These are phyloP conservation scores for Ambrosia trifida DNA, from an alignment of 129 eudicot species.

Conservation along the genomic window DNA sequence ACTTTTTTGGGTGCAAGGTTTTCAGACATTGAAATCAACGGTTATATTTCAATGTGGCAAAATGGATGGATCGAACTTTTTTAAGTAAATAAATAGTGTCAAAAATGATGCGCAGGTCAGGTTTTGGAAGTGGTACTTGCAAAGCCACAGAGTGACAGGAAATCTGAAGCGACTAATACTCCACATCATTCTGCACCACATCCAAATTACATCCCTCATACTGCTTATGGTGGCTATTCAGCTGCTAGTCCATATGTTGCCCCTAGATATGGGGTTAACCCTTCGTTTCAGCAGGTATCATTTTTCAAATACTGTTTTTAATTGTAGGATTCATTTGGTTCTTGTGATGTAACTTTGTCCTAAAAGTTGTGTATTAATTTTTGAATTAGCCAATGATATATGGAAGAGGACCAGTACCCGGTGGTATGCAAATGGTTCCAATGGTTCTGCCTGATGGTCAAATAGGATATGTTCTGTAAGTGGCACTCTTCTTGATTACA, in stretches of 20 bases:
- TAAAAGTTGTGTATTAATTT: slow-evolving; percentile 10
- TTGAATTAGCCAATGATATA: slow-evolving; percentile 83
- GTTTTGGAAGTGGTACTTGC: slow-evolving; percentile 89
- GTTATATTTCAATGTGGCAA: not conserved
- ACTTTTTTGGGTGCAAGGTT: not conserved
- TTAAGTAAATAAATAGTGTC: not conserved
- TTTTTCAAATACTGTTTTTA: not conserved
- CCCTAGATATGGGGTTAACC: slow-evolving; percentile 69
- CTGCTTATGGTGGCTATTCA: slow-evolving; percentile 75
- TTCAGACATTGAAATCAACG: not conserved
- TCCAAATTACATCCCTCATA: slow-evolving; percentile 72
- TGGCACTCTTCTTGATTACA: slow-evolving; percentile 16
- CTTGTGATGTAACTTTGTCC: not conserved
- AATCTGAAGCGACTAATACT: slow-evolving; percentile 51
- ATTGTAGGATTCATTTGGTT: not conserved
- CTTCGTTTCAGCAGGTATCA: slow-evolving; percentile 86
- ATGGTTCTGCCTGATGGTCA: slow-evolving; percentile 99
- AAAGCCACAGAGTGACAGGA: slow-evolving; percentile 88
- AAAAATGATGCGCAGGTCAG: slow-evolving; percentile 62
- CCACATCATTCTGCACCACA: slow-evolving; percentile 53
- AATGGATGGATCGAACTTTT: not conserved
- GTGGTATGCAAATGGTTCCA: slow-evolving; percentile 99
- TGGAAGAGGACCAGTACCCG: slow-evolving; percentile 97
- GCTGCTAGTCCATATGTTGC: slow-evolving; percentile 64
- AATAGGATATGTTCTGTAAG: slow-evolving; percentile 99